Conservation (phyloP, 2,329 filamentous ascomycete genomes). For the Drechslerella coelobrocha region DNA sequence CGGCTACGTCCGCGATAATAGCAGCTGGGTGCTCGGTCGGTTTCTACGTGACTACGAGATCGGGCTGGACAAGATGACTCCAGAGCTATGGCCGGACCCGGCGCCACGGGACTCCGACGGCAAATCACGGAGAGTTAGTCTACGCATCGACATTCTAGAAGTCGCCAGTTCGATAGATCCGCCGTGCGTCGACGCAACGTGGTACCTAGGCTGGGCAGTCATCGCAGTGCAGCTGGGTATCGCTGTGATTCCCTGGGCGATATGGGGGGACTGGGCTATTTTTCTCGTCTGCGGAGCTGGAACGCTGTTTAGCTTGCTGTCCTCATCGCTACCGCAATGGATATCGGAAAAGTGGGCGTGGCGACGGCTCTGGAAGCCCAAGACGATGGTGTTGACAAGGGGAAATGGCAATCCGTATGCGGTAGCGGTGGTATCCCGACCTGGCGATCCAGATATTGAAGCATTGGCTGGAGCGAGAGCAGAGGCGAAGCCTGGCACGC, state of each 20-base stretch:
- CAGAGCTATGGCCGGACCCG: constrained; percentile 25
- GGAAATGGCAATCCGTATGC: constrained; percentile 60
- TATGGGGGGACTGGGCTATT: constrained; percentile 58
- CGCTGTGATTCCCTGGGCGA: constrained; percentile 56
- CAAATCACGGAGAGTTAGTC: constrained; percentile 24
- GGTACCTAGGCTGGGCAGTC: constrained; percentile 42
- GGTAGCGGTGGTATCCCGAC: constrained; percentile 58
- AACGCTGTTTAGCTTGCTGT: constrained; percentile 57
- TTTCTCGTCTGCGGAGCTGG: constrained; percentile 59
- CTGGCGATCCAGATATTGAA: constrained; percentile 59
- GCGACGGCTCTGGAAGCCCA: constrained; percentile 54
- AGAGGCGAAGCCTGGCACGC: constrained; percentile 23
- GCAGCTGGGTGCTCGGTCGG: constrained; percentile 60
- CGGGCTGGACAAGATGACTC: constrained; percentile 4
- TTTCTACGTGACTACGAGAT: constrained; percentile 60
- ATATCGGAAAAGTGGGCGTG: constrained; percentile 60
- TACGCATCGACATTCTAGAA: constrained; percentile 42
- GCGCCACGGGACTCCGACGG: constrained; percentile 29
- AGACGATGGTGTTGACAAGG: constrained; percentile 57
- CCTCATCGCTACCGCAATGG: constrained; percentile 60
- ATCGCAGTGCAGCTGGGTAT: constrained; percentile 57
- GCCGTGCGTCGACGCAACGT: constrained; percentile 36
- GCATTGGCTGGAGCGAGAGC: constrained; percentile 57
- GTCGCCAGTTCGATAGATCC: constrained; percentile 30
- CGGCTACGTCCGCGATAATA: constrained; percentile 59